Percentiles rank a stretch among this genome's conserved stretches.
Conservation (phyloP, 2,329 filamentous ascomycete species). For the Colletotrichum sublineola region DNA sequence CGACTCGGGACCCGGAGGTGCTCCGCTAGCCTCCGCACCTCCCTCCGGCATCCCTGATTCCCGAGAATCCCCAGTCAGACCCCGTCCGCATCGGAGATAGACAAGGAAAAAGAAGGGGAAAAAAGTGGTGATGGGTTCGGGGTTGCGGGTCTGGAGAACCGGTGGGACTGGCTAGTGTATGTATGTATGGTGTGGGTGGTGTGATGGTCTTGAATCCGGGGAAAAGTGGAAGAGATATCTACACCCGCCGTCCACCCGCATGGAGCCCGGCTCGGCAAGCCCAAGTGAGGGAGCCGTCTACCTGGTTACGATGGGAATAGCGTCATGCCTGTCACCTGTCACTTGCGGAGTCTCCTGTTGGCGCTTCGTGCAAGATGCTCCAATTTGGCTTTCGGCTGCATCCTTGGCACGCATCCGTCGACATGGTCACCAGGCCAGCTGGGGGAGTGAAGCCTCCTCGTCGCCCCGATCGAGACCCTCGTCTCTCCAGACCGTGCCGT, state of each 20-base stretch:
- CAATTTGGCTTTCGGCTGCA: slow-evolving; percentile 1
- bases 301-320: slow-evolving; percentile 25
- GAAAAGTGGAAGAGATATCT: slow-evolving; percentile 7
- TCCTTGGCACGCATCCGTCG: slow-evolving; percentile 18
- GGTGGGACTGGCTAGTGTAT: slow-evolving; percentile 5
- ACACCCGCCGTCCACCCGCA: neutral
- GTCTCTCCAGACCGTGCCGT: neutral
- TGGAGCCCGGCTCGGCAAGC: slow-evolving; percentile 17
- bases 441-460: neutral
- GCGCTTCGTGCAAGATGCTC: slow-evolving; percentile 22
- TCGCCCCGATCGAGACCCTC: neutral
- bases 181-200: no score
- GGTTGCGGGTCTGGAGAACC: slow-evolving; percentile 25
- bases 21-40: slow-evolving; percentile 42
- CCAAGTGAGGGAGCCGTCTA: slow-evolving; percentile 8
- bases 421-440: slow-evolving; percentile 4
- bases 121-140: slow-evolving; percentile 13
- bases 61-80: slow-evolving; percentile 25
- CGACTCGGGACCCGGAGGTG: slow-evolving; percentile 15
- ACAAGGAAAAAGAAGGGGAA: neutral
- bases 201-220: slow-evolving; percentile 21
- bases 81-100: neutral
- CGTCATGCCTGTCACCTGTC: slow-evolving; percentile 1
- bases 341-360: slow-evolving; percentile 38
- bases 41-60: slow-evolving; percentile 17